These are phyloP conservation scores for Podaxis carcinomalis DNA, from an alignment of 768 basidiomycete genomes.

Conservation along the genomic window DNA sequence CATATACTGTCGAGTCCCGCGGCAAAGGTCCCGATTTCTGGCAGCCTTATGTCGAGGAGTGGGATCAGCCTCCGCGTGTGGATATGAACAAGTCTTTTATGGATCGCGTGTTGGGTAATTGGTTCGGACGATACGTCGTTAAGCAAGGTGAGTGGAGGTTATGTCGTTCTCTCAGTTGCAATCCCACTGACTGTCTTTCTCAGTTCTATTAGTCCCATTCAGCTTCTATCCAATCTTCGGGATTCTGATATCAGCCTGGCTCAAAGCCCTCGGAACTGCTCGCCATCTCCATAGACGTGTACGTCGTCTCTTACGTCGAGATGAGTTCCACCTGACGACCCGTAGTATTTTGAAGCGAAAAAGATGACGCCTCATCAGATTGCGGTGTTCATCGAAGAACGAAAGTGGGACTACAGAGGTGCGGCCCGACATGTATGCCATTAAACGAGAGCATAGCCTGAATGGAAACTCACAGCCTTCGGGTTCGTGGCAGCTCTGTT, in stretches of 20 bases:
- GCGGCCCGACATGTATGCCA: constrained; percentile 13
- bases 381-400: constrained; percentile 80
- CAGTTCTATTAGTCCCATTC: constrained; percentile 44
- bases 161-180: not conserved
- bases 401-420: constrained; percentile 87
- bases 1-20: constrained; percentile 78
- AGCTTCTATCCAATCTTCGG: constrained; percentile 70
- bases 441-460: not conserved
- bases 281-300: constrained; percentile 63
- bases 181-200: not conserved
- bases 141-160: constrained; percentile 36
- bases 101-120: constrained; percentile 32
- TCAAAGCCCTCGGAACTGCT: constrained; percentile 67
- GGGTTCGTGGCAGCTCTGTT: constrained; percentile 82
- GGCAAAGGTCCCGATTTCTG: constrained; percentile 84
- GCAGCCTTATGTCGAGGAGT: constrained; percentile 80
- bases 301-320: not conserved
- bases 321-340: not conserved
- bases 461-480: constrained; percentile 49
- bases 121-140: constrained; percentile 37
- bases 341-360: constrained; percentile 80
- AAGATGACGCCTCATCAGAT: constrained; percentile 69
- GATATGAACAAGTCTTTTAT: constrained; percentile 23
- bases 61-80: constrained; percentile 54
- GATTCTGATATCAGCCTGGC: constrained; percentile 51